Base-by-base conservation (phyloP, 805 yeast genomes). In the Ogataea allantospora region DNA sequence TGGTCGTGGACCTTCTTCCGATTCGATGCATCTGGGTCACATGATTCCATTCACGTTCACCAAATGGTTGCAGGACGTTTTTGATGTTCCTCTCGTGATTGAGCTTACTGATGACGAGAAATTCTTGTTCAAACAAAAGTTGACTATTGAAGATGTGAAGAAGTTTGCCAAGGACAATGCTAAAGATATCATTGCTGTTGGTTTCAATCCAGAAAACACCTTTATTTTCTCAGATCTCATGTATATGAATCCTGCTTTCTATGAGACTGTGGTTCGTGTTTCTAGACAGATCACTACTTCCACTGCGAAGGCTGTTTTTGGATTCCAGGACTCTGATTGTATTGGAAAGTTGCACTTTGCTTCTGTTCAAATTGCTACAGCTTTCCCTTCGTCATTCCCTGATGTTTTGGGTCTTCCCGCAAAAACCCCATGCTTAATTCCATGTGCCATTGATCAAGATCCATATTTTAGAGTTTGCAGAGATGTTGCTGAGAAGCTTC, bases 361-460 rank as follows among this genome's bases (percentile, higher is more conserved):
- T 11, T 86, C 96, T 23, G 79, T 93, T 55, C 99, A 93, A 70
- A 93, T 95, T 56, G 86, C 97, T 17, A 81, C 97, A 12, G 95
- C 96, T 1, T 91, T 93, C 70, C 95, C 96, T 42, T 85, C 91
- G 33, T 86, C 97, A 10, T 93, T 87, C 76, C 99, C 98, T 2
- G 95, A 83, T 47, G 84, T 93, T 16, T 75, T 93, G 52, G 96
- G 87, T 6, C 66, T 82, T 54, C 87, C 95, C 30, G 70, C 80
- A 33, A 93, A 89, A 68, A 88, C 97, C 0, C 98, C 96, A 46
- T 88, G 96, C 65, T 71, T 93, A 63, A 93, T 93, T 63, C 99
- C 99, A 26, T 93, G 99, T 73, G 99, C 99, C 32, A 93, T 93
- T 60, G 99, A 93, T 62, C 99, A 91, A 71, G 99, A 93, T 64